Percentiles rank a stretch among this genome's conserved stretches.
Evolutionary conservation across 2,329 filamentous ascomycete genomes (phyloP).

Genomic region (Ophiostoma montium): DNA sequence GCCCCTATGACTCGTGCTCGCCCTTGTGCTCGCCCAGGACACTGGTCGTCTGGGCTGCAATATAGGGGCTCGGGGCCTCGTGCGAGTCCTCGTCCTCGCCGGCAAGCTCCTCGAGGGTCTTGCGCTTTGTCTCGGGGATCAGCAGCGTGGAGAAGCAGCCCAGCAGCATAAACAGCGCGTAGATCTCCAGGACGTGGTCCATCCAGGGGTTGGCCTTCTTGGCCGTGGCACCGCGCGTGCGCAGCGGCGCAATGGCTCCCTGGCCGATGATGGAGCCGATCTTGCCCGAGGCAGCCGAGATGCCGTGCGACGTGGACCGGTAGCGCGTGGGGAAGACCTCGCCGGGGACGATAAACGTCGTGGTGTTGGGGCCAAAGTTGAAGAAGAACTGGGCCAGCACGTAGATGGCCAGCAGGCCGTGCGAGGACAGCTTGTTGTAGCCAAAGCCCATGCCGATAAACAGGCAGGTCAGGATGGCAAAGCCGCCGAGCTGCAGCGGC

Average conservation of each 20-base stretch:
- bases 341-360: conserved; percentile 42
- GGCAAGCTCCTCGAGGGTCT: conserved; percentile 52
- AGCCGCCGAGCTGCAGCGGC: conserved; percentile 56
- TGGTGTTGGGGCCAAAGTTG: conserved; percentile 44
- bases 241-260: conserved; percentile 41
- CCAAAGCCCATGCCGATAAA: conserved; percentile 50
- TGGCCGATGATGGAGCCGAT: conserved; percentile 43
- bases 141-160: conserved; percentile 55
- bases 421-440: conserved; percentile 36
- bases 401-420: conserved; percentile 41
- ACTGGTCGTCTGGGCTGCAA: neutral
- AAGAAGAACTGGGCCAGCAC: conserved; percentile 45
- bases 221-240: conserved; percentile 28
- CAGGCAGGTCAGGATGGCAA: conserved; percentile 44
- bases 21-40: conserved; percentile 1
- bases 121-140: conserved; percentile 61
- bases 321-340: conserved; percentile 44
- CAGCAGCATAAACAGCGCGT: conserved; percentile 61
- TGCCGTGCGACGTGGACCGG: conserved; percentile 42
- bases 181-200: conserved; percentile 63
- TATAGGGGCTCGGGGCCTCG: neutral
- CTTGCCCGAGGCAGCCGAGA: conserved; percentile 41
- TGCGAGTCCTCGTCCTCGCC: conserved; percentile 15
- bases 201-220: conserved; percentile 46
- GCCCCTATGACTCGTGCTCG: conserved; percentile 5